Percentiles rank a stretch among this genome's conserved stretches.
These are phyloP conservation scores for Alternaria triticimaculans DNA, from an alignment of 2,329 filamentous ascomycete species.

Conservation along the genomic window DNA sequence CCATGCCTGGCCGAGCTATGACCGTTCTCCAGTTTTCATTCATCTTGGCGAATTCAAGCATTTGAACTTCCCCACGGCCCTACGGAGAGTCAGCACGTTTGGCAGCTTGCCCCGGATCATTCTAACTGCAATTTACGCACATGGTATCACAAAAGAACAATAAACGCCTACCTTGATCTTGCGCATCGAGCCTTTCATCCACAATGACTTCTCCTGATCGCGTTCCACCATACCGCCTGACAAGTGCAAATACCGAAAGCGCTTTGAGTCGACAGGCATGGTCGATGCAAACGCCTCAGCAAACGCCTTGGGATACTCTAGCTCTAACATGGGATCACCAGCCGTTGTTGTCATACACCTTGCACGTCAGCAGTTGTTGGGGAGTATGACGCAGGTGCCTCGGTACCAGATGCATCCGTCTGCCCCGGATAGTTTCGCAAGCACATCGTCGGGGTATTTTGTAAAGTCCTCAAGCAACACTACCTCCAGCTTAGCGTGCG, in stretches of 20 bases:
- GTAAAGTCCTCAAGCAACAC: conserved; percentile 22
- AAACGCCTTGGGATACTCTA: conserved; percentile 22
- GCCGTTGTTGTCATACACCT: conserved; percentile 29
- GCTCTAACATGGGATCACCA: conserved; percentile 16
- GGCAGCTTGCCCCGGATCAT: not conserved
- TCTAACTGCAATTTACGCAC: not conserved
- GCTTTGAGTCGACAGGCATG: conserved; percentile 11
- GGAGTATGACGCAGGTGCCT: not conserved
- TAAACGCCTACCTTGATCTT: conserved; percentile 15
- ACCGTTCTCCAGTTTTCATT: conserved; percentile 20
- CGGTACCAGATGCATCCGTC: conserved; percentile 25
- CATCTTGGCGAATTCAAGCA: conserved; percentile 21
- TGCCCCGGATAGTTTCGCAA: conserved; percentile 18
- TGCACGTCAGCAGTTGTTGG: conserved; percentile 9
- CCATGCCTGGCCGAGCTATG: conserved; percentile 20
- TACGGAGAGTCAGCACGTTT: conserved; percentile 2
- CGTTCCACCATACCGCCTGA: conserved; percentile 18
- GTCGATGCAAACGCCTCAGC: conserved; percentile 15
- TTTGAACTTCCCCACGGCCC: conserved; percentile 20
- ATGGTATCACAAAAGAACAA: not conserved
- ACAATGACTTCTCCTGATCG: conserved; percentile 17
- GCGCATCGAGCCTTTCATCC: conserved; percentile 16
- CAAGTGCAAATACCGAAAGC: conserved; percentile 22
- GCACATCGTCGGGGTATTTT: conserved; percentile 16
- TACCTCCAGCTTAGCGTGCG: conserved; percentile 16